Evolutionary conservation across 1,284 basidiomycete genomes (phyloP), one percentile per base, ranked within the genome.

Genomic region (Rhodotorula sp.): DNA sequence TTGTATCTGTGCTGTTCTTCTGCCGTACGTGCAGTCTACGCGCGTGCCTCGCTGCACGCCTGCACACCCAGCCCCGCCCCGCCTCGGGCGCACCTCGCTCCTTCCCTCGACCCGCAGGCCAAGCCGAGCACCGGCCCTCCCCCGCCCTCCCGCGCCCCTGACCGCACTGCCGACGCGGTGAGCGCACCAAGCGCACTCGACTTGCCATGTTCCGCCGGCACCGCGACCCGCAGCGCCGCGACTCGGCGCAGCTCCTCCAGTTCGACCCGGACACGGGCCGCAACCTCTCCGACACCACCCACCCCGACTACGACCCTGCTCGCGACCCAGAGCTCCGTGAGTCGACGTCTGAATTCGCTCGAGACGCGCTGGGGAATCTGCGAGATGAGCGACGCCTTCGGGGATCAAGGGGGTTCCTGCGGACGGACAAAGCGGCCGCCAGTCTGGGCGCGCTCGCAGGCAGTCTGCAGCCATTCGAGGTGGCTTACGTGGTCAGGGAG

Each of bases 261-360:
- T 74, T 68, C 58, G 62, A 61, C 22, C 65, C 62, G 0, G 62
- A 68, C 17, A 60, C 50, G 22, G 75, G 75, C 2, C 59, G 75
- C 25, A 69, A 74, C 61, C 46, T 76, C 34, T 62, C 57, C 27
- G 75, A 76, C 57, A 56, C 61, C 21, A 72, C 58, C 12, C 75
- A 76, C 53, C 70, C 72, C 6, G 72, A 76, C 44, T 76, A 76
- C 50, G 72, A 76, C 54, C 75, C 75, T 5, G 67, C 65, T 10
- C 72, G 67, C 15, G 75, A 76, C 53, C 75, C 75, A 13, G 75
- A 76, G 44, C 70, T 76, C 2, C 75, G 74, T 76, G 50, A 69
- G 74, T 71, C 37, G 27, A 7, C 19, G 19, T 10, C 25, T 15
- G 4, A 19, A 34, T 1, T 10, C 48, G 10, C 50, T n/a, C 5